A percentile compares a stretch with the other conserved stretches of the same genome.
These are phyloP conservation scores for Moesziomyces sp. DNA, from an alignment of 1,284 basidiomycete genomes.

Conservation along the genomic window DNA sequence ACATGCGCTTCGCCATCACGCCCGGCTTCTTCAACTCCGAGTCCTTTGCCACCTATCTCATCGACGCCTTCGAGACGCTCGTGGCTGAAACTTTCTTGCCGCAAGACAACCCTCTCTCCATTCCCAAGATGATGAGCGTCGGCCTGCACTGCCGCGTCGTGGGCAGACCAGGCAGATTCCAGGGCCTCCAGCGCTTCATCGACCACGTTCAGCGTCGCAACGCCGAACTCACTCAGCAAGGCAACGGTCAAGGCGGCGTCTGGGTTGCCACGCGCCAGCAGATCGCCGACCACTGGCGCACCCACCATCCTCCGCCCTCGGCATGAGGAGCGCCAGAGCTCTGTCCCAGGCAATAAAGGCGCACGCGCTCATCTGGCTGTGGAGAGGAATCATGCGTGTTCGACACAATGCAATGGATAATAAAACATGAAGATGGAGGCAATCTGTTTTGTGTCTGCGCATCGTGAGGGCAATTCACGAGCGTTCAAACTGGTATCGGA, in stretches of 20 bases:
- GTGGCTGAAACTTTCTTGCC: conserved; percentile 63
- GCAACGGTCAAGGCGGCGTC: conserved; percentile 58
- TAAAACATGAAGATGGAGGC: not conserved
- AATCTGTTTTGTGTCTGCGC: not conserved
- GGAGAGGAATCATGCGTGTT: not conserved
- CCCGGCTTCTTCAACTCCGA: conserved; percentile 68
- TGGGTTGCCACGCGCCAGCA: conserved; percentile 69
- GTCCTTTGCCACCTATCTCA: conserved; percentile 68
- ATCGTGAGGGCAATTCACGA: conserved; percentile 4
- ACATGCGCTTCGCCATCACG: conserved; percentile 68
- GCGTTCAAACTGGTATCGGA: conserved; percentile 56
- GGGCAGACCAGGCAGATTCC: conserved; percentile 69
- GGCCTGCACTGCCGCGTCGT: conserved; percentile 69
- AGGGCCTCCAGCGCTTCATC: conserved; percentile 68
- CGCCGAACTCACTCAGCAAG: conserved; percentile 45
- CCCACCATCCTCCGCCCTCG: conserved; percentile 62
- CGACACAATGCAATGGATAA: not conserved
- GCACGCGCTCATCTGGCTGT: not conserved
- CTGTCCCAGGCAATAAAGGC: not conserved
- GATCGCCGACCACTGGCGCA: conserved; percentile 69
- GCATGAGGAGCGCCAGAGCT: not conserved
- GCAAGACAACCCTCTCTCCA: conserved; percentile 27
- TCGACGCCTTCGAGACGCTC: conserved; percentile 68
- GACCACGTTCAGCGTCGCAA: conserved; percentile 63
- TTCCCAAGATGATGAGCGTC: conserved; percentile 69